Conservation (phyloP, 805 yeast species). For the Alloascoidea africana region DNA sequence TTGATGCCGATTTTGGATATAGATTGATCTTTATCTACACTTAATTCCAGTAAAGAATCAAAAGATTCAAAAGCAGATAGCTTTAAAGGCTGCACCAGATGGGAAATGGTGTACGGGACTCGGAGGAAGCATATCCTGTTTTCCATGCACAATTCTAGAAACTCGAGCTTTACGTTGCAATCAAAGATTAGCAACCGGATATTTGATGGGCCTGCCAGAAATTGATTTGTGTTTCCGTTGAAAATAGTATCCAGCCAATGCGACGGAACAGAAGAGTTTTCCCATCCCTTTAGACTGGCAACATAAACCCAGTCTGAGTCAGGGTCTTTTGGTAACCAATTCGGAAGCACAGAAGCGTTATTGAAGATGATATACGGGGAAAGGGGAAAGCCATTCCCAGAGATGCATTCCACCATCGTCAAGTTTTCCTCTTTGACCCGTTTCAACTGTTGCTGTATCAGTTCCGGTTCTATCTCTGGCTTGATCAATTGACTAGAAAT, state of each 20-base stretch:
- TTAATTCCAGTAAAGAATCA: background rate
- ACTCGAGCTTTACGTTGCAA: background rate
- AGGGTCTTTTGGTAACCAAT: conserved; percentile 1
- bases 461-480: too few relatives aligned
- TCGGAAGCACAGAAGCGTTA: background rate
- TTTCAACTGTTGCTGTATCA: too few relatives aligned
- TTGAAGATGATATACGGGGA: background rate
- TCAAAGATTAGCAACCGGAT: background rate
- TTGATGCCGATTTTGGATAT: background rate
- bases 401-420: background rate
- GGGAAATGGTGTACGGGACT: background rate
- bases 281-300: background rate
- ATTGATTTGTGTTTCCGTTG: background rate
- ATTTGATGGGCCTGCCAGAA: background rate
- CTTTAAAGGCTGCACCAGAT: background rate
- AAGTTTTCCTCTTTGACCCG: background rate
- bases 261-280: background rate
- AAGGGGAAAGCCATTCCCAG: background rate
- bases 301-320: background rate
- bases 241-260: background rate
- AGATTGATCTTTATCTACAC: background rate
- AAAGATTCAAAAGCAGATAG: background rate
- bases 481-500: background rate
- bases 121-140: background rate
- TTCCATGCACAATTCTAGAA: background rate